Percentiles rank a stretch among this genome's conserved stretches.
These are phyloP conservation scores for Colletotrichum karsti DNA, from an alignment of 2,329 filamentous ascomycete genomes.

Conservation along the genomic window DNA sequence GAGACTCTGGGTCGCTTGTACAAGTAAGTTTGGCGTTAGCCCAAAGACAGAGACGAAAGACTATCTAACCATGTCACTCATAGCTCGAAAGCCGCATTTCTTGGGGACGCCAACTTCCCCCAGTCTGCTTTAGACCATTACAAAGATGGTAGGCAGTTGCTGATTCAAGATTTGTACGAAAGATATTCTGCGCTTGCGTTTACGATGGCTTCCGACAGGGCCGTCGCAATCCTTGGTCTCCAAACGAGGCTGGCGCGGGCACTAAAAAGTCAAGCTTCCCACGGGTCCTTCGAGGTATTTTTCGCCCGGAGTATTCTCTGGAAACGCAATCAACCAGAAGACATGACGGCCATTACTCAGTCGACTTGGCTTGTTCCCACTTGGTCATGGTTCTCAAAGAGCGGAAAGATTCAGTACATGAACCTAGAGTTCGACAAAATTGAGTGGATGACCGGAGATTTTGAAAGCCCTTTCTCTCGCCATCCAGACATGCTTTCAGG, in stretches of 20 bases:
- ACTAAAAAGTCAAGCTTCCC: background rate
- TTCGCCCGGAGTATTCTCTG: slow-evolving; percentile 6
- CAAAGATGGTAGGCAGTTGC: background rate
- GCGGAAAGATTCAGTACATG: slow-evolving; percentile 11
- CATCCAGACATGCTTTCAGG: background rate
- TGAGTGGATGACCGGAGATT: background rate
- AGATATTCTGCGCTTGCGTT: slow-evolving; percentile 16
- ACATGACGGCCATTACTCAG: background rate
- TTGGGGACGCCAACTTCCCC: slow-evolving; percentile 21
- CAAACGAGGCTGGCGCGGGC: slow-evolving; percentile 4
- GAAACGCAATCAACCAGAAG: background rate
- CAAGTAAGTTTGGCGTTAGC: slow-evolving; percentile 38
- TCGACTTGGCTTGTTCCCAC: background rate
- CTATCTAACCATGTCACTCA: background rate
- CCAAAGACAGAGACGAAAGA: background rate
- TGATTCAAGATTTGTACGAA: slow-evolving; percentile 12
- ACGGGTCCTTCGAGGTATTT: slow-evolving; percentile 1
- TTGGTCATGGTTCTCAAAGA: slow-evolving; percentile 20
- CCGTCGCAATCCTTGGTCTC: slow-evolving; percentile 16
- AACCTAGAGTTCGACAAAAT: background rate
- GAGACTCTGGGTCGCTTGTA: slow-evolving; percentile 41
- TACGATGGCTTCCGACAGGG: slow-evolving; percentile 3
- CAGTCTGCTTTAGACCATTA: background rate
- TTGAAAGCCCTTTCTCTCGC: background rate
- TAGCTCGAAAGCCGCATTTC: slow-evolving; percentile 11